Base-by-base conservation (phyloP, 768 basidiomycete genomes). In the Mrakia hoshinonis region DNA sequence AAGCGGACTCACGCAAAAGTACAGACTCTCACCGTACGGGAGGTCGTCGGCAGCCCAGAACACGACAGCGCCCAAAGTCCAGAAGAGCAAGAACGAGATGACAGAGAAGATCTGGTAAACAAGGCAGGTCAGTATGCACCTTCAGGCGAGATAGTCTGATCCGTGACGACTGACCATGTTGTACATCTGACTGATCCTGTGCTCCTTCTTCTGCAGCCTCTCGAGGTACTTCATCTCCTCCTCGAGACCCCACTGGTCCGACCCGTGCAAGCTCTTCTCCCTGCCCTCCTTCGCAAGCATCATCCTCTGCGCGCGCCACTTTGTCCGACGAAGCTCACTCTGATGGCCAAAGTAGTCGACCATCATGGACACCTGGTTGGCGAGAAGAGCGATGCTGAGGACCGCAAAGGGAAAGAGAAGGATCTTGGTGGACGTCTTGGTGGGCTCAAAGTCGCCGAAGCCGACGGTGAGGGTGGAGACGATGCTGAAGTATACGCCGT, bases 361-460 rank as follows among this genome's bases (percentile, higher is more conserved):
- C 31, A 65, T 66, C 39, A 73, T 55, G 4, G 63, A 65, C 38
- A 71, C 58, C 51, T 68, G 66, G 49, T 67, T 72, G 29, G 65
- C 71, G 24, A 72, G 66, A 15, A 72, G 58, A 13, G 65, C 39
- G 22, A 72, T 67, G 34, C 26, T 48, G n/a, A 68, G 12, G 5
- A 68, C 1, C 3, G 55, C 38, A 39, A 67, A 73, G 12, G 67
- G 67, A 51, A 73, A 73, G 20, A 73, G 58, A 12, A 73, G 58
- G n/a, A 73, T 68, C 67, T 64, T 62, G 13, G 72, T 68, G 22
- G 54, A 61, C 6, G 60, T 54, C 7, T 68, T 36, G 5, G 18
- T 70, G 2, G 79, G 79, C 0, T 74, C 64, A 29, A 75, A 75
- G 63, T 80, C 79, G 29, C 80, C 80, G 70, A 78, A 80, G 9